Evolutionary conservation across 2,329 filamentous ascomycete species (phyloP).

Genomic region (Neocatenulostroma microsporum): DNA sequence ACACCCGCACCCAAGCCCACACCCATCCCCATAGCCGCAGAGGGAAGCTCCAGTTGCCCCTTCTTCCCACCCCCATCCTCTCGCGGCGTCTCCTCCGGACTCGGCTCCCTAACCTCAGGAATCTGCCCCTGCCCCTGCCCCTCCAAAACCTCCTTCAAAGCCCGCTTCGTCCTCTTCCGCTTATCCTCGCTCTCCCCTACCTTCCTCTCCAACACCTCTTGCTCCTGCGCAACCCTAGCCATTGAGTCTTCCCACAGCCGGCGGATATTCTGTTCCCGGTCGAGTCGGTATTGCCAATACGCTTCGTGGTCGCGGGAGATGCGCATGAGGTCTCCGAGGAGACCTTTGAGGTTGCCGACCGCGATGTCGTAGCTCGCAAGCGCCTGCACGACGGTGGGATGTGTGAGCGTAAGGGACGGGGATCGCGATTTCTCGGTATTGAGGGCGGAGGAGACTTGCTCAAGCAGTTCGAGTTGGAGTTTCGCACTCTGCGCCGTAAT

Average conservation of each 20-base stretch:
- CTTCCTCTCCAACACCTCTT: conserved; percentile 79
- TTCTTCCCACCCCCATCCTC: conserved; percentile 4
- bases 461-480: conserved; percentile 83
- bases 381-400: conserved; percentile 68
- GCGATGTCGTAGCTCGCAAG: conserved; percentile 81
- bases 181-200: conserved; percentile 88
- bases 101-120: conserved; percentile 3
- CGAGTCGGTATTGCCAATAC: conserved; percentile 93
- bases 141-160: conserved; percentile 76
- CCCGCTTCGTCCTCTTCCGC: conserved; percentile 79
- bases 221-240: conserved; percentile 90
- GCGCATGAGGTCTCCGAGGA: conserved; percentile 78
- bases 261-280: conserved; percentile 82
- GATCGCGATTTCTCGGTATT: conserved; percentile 62
- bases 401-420: conserved; percentile 64
- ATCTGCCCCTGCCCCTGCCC: conserved; percentile 50
- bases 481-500: conserved; percentile 95
- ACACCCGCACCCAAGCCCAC: too few relatives aligned
- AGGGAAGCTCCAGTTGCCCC: conserved; percentile 18
- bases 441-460: conserved; percentile 75
- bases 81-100: neutral
- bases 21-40: conserved; percentile 3
- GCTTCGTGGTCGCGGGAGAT: conserved; percentile 91
- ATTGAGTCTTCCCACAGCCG: conserved; percentile 99
- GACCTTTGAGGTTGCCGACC: conserved; percentile 74